These are phyloP conservation scores for Colletotrichum sp. DNA, from an alignment of 2,329 filamentous ascomycete species.

Conservation along the genomic window DNA sequence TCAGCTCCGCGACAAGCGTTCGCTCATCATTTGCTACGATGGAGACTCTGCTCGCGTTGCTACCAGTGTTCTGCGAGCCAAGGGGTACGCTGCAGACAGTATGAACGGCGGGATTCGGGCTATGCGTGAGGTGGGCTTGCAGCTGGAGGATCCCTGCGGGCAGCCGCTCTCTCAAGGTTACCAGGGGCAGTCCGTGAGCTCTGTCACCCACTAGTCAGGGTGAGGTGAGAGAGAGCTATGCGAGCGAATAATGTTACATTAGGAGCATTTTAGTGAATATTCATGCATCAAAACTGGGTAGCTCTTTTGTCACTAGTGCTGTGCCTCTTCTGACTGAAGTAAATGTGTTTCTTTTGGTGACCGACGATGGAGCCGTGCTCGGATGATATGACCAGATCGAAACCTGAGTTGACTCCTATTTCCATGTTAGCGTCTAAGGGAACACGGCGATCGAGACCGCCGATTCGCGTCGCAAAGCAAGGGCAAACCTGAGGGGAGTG, in stretches of 20 bases:
- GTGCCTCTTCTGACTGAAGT: not conserved
- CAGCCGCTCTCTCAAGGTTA: not conserved
- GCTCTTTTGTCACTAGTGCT: not conserved
- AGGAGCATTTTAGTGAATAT: not conserved
- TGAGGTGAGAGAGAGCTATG: not conserved
- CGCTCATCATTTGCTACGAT: conserved; percentile 57
- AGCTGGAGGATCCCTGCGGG: not conserved
- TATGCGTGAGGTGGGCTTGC: not conserved
- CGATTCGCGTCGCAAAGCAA: not conserved
- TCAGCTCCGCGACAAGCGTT: conserved; percentile 31
- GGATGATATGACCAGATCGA: not conserved
- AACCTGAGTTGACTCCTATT: not conserved
- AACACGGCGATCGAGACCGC: not conserved
- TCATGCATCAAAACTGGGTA: not conserved
- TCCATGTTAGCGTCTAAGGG: not conserved
- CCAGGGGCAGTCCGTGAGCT: not conserved
- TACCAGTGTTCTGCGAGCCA: conserved; percentile 56
- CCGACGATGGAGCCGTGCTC: not conserved
- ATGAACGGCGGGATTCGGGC: conserved; percentile 42
- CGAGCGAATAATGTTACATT: not conserved
- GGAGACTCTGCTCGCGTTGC: conserved; percentile 60
- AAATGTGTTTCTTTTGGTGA: not conserved
- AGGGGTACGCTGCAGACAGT: conserved; percentile 51
- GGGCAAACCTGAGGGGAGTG: not conserved
- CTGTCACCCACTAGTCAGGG: not conserved